These are phyloP conservation scores for Lipomyces lipofer DNA, from an alignment of 805 yeast genomes.

Conservation along the genomic window DNA sequence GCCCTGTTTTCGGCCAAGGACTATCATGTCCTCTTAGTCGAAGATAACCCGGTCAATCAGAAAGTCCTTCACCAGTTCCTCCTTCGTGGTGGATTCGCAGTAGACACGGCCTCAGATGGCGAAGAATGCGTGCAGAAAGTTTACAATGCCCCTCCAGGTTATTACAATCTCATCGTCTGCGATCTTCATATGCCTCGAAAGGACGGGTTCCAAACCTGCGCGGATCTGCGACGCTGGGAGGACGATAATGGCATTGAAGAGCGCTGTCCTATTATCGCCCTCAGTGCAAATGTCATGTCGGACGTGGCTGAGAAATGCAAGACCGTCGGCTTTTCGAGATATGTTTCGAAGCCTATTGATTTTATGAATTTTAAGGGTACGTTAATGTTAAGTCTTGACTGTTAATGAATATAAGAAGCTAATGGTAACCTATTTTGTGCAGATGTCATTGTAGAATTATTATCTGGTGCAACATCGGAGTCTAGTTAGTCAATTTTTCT, in stretches of 20 bases:
- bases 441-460: constrained; percentile 19
- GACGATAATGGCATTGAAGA: constrained; percentile 13
- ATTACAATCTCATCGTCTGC: constrained; percentile 36
- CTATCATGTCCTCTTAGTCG: constrained; percentile 70
- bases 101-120: constrained; percentile 40
- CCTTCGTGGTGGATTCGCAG: constrained; percentile 36
- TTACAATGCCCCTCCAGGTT: constrained; percentile 29
- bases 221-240: constrained; percentile 40
- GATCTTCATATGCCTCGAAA: constrained; percentile 43
- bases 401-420: no score
- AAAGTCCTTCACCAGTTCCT: constrained; percentile 65
- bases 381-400: neutral
- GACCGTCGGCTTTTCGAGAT: constrained; percentile 37
- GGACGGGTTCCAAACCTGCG: constrained; percentile 40
- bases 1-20: constrained; percentile 16
- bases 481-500: no score
- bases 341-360: constrained; percentile 41
- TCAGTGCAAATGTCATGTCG: constrained; percentile 42
- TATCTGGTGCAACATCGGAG: no score
- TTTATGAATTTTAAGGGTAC: constrained; percentile 35
- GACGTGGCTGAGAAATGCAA: constrained; percentile 38
- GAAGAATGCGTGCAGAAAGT: constrained; percentile 36
- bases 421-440: neutral
- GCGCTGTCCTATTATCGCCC: constrained; percentile 38
- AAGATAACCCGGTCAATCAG: constrained; percentile 85